Base-by-base conservation (phyloP, 2,329 filamentous ascomycete species). In the Cadophora malorum region DNA sequence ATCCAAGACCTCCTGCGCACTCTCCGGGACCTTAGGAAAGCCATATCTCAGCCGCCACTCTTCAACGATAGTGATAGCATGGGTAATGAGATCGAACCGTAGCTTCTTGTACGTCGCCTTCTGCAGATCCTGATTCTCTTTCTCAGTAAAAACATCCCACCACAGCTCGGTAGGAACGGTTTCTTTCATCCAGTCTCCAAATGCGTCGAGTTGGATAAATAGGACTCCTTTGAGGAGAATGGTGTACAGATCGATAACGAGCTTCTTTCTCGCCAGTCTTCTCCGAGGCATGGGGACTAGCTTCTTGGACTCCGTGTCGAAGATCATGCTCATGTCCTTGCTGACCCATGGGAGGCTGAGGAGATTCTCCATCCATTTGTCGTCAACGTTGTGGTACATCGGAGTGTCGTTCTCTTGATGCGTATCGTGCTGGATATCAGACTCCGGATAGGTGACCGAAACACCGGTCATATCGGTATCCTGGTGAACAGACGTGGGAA, bases 31-130 rank as follows among this genome's bases (percentile, higher is more conserved):
- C 23, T 58, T 50, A 14, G 63, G 58, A 33, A 63, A 65, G 10
- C 23, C 23, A 28, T 45, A 45, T n/a, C 56, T 59, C 41, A 68
- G 25, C 10, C 59, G 59, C 67, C 63, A 65, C 33, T 68, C 67
- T 25, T 68, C 67, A 10, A 49, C n/a, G 2, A 66, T 33, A n/a
- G 60, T 63, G 8, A 63, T 68, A 4, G 52, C 55, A 4, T 63
- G 35, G 6, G 63, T 45, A 9, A 66, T 8, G 12, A 63, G 14
- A 14, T 63, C 45, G 28, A 45, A 21, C 21, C 56, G 35, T 1
- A 68, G 25, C 45, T 66, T 56, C 35, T n/a, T 16, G 5, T 53
- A 31, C 25, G 33, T 47, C 12, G 52, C 59, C 7, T 59, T 8
- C 19, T 53, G 52, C 5, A 68, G 52, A 25, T 65, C 23, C 14